Conservation (phyloP, 2,329 filamentous ascomycete genomes). For the Sporothrix euskadiensis region DNA sequence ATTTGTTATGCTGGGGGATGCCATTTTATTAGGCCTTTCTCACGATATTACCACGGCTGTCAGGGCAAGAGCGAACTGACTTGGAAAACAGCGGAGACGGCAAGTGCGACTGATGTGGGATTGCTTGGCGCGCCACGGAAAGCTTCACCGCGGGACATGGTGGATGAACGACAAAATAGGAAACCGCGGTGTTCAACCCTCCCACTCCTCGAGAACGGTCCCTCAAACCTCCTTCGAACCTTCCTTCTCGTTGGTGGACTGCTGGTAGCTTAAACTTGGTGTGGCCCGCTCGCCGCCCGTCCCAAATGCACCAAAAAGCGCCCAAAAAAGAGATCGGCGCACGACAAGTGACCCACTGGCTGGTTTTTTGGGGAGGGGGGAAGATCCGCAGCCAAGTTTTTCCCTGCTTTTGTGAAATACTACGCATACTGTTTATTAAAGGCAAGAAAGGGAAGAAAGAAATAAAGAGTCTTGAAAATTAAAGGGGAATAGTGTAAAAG, state of each 20-base stretch:
- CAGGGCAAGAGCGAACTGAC: not conserved
- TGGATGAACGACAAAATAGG: not conserved
- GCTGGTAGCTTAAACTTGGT: not conserved
- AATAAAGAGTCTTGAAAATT: not conserved
- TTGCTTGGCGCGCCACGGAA: not conserved
- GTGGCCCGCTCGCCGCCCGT: slow-evolving; percentile 16
- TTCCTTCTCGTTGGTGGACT: not conserved
- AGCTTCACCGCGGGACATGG: slow-evolving; percentile 1
- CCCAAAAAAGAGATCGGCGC: slow-evolving; percentile 11
- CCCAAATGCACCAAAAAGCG: not conserved
- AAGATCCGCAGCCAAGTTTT: slow-evolving; percentile 14
- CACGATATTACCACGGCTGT: not conserved
- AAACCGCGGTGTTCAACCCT: not conserved
- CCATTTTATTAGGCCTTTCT: not conserved
- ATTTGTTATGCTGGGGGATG: not conserved
- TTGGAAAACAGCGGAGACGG: not conserved
- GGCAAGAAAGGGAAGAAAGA: not conserved
- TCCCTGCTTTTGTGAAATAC: slow-evolving; percentile 25
- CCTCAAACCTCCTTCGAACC: no score
- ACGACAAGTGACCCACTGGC: slow-evolving; percentile 14
- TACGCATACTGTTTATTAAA: no score
- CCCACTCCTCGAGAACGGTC: no score
- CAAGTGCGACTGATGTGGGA: slow-evolving; percentile 2
- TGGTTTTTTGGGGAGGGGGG: not conserved
- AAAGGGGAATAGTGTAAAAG: not conserved